phyloP scores from a whole-genome alignment of 306 rosid genomes.

The Prunus dulcis region DNA sequence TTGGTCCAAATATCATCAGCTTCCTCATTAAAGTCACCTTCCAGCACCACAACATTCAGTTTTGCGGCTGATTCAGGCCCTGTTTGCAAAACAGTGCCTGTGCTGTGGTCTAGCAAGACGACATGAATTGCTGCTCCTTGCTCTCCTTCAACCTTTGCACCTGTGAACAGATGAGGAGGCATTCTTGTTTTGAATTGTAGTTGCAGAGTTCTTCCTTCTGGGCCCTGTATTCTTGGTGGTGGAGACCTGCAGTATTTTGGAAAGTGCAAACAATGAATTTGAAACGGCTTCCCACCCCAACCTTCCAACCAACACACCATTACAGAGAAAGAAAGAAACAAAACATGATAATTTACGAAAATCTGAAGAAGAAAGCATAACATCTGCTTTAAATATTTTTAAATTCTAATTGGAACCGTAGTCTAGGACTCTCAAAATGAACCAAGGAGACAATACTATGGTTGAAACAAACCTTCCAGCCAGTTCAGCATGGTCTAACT shows the following conservation, averaged over 20 bases:
- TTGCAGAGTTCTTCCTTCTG: constrained; percentile 49
- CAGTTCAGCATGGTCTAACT: constrained; percentile 45
- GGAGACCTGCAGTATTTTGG: constrained; percentile 41
- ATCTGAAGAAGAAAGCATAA: background rate
- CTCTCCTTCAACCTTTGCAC: constrained; percentile 88
- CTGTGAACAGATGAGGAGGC: constrained; percentile 87
- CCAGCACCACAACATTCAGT: constrained; percentile 72
- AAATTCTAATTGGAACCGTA: background rate
- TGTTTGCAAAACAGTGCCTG: constrained; percentile 50
- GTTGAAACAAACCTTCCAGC: constrained; percentile 59
- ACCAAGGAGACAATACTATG: background rate
- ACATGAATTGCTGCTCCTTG: constrained; percentile 73
- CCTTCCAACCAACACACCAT: background rate
- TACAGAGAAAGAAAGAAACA: background rate
- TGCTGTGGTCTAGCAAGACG: constrained; percentile 49
- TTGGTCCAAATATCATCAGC: constrained; percentile 54
- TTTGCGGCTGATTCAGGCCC: constrained; percentile 68
- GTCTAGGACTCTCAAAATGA: background rate
- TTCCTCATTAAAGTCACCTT: constrained; percentile 78
- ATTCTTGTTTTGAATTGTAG: constrained; percentile 75
- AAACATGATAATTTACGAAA: background rate
- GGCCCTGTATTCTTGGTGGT: constrained; percentile 52
- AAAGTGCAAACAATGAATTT: constrained; percentile 3
- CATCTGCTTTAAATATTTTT: no score
- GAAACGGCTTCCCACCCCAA: background rate